phyloP scores from a whole-genome alignment of 2,329 filamentous ascomycete genomes.

The Cladosporium sp. region DNA sequence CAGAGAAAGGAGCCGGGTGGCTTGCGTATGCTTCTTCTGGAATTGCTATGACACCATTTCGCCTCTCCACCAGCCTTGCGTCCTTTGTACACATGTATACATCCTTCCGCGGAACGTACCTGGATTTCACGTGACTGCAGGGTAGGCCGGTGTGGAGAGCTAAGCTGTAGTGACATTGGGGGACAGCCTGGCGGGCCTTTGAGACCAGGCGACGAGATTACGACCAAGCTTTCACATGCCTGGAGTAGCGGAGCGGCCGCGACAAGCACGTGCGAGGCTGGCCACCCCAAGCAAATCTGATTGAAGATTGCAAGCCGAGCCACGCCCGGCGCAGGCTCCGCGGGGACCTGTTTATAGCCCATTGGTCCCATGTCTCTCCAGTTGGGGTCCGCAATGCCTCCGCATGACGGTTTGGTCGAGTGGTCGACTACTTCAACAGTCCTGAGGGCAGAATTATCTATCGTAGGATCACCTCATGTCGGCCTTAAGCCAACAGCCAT shows the following conservation, averaged over 20 bases:
- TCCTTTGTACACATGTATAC: too few species aligned
- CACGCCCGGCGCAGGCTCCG: slow-evolving; percentile 4
- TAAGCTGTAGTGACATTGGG: too few species aligned
- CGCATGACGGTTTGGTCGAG: slow-evolving; percentile 1
- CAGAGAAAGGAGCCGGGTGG: slow-evolving; percentile 9
- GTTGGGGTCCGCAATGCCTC: slow-evolving; percentile 10
- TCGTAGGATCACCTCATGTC: too few species aligned
- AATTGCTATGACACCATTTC: too few species aligned
- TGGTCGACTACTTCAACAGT: too few species aligned
- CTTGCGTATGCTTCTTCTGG: slow-evolving; percentile 8
- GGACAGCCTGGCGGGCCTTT: too few species aligned
- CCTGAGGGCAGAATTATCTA: not conserved
- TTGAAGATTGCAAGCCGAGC: slow-evolving; percentile 10
- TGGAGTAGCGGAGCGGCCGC: slow-evolving; percentile 7
- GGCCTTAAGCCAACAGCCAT: too few species aligned
- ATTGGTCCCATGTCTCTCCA: not conserved
- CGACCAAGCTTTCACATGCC: not conserved
- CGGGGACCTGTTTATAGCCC: not conserved
- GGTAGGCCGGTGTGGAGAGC: too few species aligned
- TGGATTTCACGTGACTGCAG: too few species aligned
- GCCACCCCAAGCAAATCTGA: too few species aligned
- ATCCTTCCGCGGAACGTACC: not conserved
- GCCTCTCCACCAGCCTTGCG: too few species aligned
- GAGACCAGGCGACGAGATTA: not conserved
- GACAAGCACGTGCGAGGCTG: slow-evolving; percentile 5